These are phyloP conservation scores for Hanseniaspora lindneri DNA, from an alignment of 805 yeast species.

Conservation along the genomic window DNA sequence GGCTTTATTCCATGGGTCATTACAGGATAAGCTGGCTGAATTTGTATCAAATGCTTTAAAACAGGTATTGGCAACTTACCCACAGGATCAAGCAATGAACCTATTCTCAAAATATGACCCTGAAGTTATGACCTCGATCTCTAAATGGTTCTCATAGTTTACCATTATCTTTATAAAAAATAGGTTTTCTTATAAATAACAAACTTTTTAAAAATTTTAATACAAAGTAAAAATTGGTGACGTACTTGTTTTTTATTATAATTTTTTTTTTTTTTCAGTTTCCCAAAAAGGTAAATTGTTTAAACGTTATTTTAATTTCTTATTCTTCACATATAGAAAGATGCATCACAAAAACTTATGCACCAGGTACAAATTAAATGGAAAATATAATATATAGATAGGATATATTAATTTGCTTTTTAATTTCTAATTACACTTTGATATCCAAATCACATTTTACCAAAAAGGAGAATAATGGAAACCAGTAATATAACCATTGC, in stretches of 20 bases:
- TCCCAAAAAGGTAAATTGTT: too few relatives aligned
- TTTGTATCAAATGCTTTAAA: conserved; percentile 52
- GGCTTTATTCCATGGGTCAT: conserved; percentile 56
- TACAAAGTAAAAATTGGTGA: too few relatives aligned
- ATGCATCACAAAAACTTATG: neutral
- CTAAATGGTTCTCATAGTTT: conserved; percentile 41
- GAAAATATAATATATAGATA: neutral
- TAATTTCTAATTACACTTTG: too few relatives aligned
- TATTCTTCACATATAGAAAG: too few relatives aligned
- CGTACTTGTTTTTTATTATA: too few relatives aligned
- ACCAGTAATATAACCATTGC: too few relatives aligned
- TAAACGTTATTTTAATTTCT: too few relatives aligned
- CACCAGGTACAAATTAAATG: neutral
- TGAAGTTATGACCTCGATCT: conserved; percentile 48
- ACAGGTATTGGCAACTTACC: conserved; percentile 48
- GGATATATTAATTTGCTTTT: neutral
- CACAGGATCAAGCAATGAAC: conserved; percentile 56
- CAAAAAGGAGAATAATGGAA: too few relatives aligned
- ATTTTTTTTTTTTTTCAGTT: neutral
- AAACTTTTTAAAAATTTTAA: too few relatives aligned
- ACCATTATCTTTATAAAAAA: neutral
- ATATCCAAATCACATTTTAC: too few relatives aligned
- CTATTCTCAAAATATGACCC: conserved; percentile 52
- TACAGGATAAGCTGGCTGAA: conserved; percentile 62
- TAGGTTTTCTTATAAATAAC: neutral